phyloP scores from a whole-genome alignment of 1,284 basidiomycete genomes.

The Ustanciosporium gigantosporum region DNA sequence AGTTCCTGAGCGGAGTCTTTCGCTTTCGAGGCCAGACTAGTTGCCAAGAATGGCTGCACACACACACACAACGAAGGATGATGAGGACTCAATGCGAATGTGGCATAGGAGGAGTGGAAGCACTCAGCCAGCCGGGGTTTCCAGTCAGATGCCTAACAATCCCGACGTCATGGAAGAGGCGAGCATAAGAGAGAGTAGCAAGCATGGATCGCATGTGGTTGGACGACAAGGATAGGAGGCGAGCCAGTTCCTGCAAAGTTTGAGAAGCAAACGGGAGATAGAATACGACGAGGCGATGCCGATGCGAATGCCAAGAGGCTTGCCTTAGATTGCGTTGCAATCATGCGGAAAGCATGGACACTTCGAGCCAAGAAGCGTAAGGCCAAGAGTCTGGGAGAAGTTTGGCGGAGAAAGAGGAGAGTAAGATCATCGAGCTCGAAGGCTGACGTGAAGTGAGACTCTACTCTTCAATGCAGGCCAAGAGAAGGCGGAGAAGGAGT shows the following conservation, averaged over 20 bases:
- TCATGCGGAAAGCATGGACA: background rate
- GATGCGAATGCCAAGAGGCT: too few relatives aligned
- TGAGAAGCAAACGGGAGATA: too few relatives aligned
- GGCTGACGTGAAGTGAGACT: conserved; percentile 1
- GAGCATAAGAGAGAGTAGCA: too few relatives aligned
- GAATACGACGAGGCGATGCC: too few relatives aligned
- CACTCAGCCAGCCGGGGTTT: too few relatives aligned
- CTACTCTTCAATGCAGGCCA: background rate
- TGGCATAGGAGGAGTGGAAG: too few relatives aligned
- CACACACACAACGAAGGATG: background rate
- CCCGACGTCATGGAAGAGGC: too few relatives aligned
- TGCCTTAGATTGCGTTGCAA: background rate
- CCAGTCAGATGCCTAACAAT: too few relatives aligned
- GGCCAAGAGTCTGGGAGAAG: too few relatives aligned
- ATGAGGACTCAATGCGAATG: background rate
- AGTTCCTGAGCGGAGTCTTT: background rate
- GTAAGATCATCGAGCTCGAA: background rate
- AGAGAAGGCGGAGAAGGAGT: background rate
- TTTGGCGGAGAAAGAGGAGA: background rate
- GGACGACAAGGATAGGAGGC: too few relatives aligned
- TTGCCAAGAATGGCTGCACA: background rate
- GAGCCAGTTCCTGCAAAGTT: too few relatives aligned
- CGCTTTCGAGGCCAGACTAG: background rate
- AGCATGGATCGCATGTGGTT: too few relatives aligned
- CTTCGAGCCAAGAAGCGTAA: background rate